Conservation (phyloP, 768 basidiomycete species). For the Tricholoma hemisulphureum region DNA sequence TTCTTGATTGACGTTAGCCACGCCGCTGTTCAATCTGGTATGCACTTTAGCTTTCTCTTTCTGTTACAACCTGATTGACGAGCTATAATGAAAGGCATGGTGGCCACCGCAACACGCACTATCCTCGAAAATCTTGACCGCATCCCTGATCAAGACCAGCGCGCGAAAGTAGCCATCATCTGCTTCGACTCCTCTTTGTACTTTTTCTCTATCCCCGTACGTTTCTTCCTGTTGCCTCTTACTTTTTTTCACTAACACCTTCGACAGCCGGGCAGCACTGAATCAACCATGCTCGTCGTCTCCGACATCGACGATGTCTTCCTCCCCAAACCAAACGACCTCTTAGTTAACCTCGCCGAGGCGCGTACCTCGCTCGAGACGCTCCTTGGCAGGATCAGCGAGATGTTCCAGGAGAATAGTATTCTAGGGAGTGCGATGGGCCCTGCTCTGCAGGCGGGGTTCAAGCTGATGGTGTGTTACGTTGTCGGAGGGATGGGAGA, state of each 20-base stretch:
- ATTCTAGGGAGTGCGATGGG: slow-evolving; percentile 92
- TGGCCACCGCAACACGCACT: slow-evolving; percentile 95
- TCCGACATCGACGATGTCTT: slow-evolving; percentile 97
- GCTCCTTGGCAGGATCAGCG: slow-evolving; percentile 79
- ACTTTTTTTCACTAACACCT: background rate
- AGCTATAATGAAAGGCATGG: slow-evolving; percentile 69
- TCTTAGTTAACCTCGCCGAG: slow-evolving; percentile 94
- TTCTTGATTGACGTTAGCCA: slow-evolving; percentile 98
- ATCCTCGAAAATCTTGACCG: slow-evolving; percentile 94
- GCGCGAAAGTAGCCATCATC: slow-evolving; percentile 91
- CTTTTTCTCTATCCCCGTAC: slow-evolving; percentile 91
- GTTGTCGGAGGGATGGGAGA: too few relatives aligned
- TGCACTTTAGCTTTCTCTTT: slow-evolving; percentile 11
- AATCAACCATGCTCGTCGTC: slow-evolving; percentile 94
- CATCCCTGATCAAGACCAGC: slow-evolving; percentile 89
- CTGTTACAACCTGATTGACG: background rate
- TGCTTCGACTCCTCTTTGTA: slow-evolving; percentile 91
- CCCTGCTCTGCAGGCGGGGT: slow-evolving; percentile 92
- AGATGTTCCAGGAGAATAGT: slow-evolving; percentile 98
- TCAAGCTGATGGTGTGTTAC: slow-evolving; percentile 79
- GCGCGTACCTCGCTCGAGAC: slow-evolving; percentile 75
- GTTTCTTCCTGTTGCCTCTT: slow-evolving; percentile 28
- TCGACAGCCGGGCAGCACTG: slow-evolving; percentile 60
- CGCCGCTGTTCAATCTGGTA: slow-evolving; percentile 84
- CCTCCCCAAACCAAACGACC: slow-evolving; percentile 92